These are phyloP conservation scores for Cenchrus fungigraminus DNA, from an alignment of 176 grass and related monocot genomes.

Conservation along the genomic window DNA sequence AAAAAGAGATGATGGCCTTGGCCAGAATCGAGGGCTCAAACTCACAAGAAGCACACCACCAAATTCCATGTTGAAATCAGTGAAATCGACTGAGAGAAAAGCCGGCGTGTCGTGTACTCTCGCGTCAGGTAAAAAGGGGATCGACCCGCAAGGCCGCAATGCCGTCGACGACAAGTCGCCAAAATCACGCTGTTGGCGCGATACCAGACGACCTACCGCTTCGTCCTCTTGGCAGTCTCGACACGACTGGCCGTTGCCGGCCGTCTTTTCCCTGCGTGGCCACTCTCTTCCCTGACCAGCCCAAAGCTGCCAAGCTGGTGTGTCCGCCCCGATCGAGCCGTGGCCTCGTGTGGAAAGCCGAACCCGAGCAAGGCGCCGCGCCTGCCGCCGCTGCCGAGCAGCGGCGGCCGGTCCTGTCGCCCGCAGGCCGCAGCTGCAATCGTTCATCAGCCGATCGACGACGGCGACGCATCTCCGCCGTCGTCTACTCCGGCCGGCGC, in stretches of 20 bases:
- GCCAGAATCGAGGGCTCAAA: no score
- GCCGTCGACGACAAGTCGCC: neutral
- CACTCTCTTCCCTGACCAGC: neutral
- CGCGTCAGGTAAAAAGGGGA: no score
- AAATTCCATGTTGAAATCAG: no score
- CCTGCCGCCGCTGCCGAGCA: no score
- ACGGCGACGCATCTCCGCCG: neutral
- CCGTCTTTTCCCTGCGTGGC: neutral
- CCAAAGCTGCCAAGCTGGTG: neutral
- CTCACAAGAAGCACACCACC: neutral
- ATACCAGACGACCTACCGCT: neutral
- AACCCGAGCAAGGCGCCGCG: neutral
- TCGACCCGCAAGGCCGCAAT: no score
- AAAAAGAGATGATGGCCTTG: no score
- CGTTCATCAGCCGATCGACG: neutral
- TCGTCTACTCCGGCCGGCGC: no score
- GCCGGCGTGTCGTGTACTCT: no score
- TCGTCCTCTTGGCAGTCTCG: constrained; percentile 3
- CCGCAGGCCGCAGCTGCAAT: neutral
- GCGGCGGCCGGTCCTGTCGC: neutral
- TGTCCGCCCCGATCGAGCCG: neutral
- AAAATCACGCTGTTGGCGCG: no score
- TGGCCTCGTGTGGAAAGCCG: neutral
- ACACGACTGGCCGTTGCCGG: neutral
- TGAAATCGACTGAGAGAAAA: no score